These are phyloP conservation scores for Talaromyces marneffei DNA, from an alignment of 2,329 filamentous ascomycete genomes.

Conservation along the genomic window DNA sequence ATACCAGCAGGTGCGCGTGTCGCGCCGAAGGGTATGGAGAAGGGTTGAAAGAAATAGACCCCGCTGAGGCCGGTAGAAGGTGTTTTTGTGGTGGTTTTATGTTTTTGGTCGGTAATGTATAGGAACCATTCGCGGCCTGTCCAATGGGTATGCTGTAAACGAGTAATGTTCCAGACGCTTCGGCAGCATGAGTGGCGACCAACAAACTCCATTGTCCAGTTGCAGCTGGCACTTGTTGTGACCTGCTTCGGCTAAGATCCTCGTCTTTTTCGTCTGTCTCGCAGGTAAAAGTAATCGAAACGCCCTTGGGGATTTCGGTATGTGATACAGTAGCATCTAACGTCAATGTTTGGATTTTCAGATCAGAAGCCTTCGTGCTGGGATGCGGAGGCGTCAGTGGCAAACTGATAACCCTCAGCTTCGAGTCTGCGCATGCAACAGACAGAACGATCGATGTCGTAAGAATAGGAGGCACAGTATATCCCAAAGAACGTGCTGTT, in stretches of 20 bases:
- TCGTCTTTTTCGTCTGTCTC: constrained; percentile 27
- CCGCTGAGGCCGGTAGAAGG: constrained; percentile 46
- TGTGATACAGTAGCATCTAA: constrained; percentile 45
- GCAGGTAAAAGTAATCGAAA: constrained; percentile 51
- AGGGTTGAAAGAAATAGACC: constrained; percentile 50
- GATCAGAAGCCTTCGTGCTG: constrained; percentile 30
- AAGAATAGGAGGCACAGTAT: constrained; percentile 44
- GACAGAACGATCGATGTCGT: constrained; percentile 49
- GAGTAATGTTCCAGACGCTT: constrained; percentile 41
- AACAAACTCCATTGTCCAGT: constrained; percentile 38
- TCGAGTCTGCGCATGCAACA: constrained; percentile 52
- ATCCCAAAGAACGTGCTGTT: constrained; percentile 32
- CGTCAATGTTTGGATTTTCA: constrained; percentile 45
- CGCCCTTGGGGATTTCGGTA: constrained; percentile 46
- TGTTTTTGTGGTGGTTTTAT: constrained; percentile 43
- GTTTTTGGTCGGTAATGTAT: constrained; percentile 30
- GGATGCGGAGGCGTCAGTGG: constrained; percentile 50
- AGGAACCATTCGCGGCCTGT: constrained; percentile 21
- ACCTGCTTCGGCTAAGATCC: constrained; percentile 24
- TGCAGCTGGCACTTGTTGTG: constrained; percentile 22
- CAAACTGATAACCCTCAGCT: constrained; percentile 50
- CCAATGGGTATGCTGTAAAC: constrained; percentile 39
- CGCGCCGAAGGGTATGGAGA: constrained; percentile 47
- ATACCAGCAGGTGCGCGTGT: constrained; percentile 51
- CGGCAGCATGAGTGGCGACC: constrained; percentile 43